Percentiles rank a stretch among this genome's conserved stretches.
Evolutionary conservation across 129 eudicot species (phyloP).

Genomic region (Centrapalus pauciflorus): DNA sequence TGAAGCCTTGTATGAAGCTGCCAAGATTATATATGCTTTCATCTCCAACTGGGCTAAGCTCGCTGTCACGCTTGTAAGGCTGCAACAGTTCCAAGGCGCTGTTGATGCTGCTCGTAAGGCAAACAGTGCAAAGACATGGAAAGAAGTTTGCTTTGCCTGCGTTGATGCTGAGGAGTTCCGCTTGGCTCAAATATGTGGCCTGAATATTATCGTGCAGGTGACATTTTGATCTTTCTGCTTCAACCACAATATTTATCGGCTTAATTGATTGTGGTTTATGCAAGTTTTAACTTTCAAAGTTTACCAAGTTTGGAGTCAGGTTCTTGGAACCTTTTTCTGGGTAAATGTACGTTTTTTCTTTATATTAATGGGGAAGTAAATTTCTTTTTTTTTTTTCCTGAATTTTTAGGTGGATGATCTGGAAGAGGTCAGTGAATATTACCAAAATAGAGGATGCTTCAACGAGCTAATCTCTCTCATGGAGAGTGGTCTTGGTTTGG

Average conservation of each 20-base stretch:
- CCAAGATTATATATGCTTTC: constrained; percentile 91
- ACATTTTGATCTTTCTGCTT: neutral
- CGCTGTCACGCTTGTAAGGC: constrained; percentile 76
- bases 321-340: neutral
- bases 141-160: constrained; percentile 96
- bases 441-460: constrained; percentile 98
- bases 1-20: constrained; percentile 89
- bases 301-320: neutral
- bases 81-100: constrained; percentile 93
- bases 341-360: neutral
- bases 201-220: constrained; percentile 91
- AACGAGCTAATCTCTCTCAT: constrained; percentile 88
- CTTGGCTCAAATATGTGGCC: constrained; percentile 94
- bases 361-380: neutral
- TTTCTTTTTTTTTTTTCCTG: neutral
- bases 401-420: constrained; percentile 78
- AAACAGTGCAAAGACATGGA: constrained; percentile 94
- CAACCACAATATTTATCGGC: no score
- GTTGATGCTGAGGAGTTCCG: constrained; percentile 98
- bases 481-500: constrained; percentile 98
- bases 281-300: neutral
- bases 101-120: constrained; percentile 98
- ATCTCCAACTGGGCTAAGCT: constrained; percentile 96
- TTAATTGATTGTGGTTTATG: no score
- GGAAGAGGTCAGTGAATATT: constrained; percentile 92